Evolutionary conservation across 345 rosid genomes (phyloP), one percentile per base, ranked within the genome.

Genomic region (Kernera saxatilis): DNA sequence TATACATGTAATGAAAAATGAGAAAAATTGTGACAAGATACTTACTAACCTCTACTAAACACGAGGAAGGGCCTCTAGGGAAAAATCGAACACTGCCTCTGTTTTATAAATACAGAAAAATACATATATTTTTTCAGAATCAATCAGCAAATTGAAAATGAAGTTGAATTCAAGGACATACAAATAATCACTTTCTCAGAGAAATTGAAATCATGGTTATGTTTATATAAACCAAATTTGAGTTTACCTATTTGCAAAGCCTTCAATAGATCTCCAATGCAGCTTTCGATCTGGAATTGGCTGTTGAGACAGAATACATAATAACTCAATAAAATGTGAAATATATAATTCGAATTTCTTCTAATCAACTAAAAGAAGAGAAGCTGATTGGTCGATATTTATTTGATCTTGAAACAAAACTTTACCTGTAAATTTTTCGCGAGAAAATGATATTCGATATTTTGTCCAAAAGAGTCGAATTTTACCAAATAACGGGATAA

Each of bases 201-300:
- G 37, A 66, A 19, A 39, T 14, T 36, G 37, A 35, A 37, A 67
- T 3, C 22, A 54, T 43, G 14, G 25, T 35, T 57, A 25, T 45
- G 27, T 45, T 56, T 44, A 5, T 18, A 2, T 12, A 27, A 50
- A 60, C 52, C 25, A 49, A 37, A 8, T 17, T 1, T 14, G 8
- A 58, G 5, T 51, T 26, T 77, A 87, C 95, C 85, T 85, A 81
- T 91, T 91, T 32, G 84, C 84, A 77, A 91, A 89, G 57, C 97
- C 93, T 80, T 91, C 97, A 15, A 91, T 71, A 23, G 97, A 91
- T 81, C 91, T 89, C 97, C 97, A 91, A 60, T 91, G 95, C 59
- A 91, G 81, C 78, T 88, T 91, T 54, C 88, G 87, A 78, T 89
- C 85, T 5, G 88, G 96, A 26, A 76, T 89, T 60, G 96, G 98